Percentiles rank a stretch among this genome's conserved stretches.
These are phyloP conservation scores for Senecio squalidus DNA, from an alignment of 140 eudicot genomes.

Conservation along the genomic window DNA sequence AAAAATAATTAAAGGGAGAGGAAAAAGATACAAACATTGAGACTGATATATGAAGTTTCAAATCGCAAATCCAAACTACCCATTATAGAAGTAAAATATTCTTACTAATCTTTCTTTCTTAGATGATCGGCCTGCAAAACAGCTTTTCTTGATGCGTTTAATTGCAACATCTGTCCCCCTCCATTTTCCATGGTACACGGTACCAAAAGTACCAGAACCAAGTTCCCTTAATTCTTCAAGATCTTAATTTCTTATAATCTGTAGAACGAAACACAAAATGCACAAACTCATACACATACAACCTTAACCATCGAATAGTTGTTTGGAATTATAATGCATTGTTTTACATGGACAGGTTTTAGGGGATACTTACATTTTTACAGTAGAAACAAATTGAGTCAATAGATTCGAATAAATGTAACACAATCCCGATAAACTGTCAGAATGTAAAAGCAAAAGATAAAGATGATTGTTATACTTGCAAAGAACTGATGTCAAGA, in stretches of 20 bases:
- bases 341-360: no score
- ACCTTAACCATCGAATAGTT: no score
- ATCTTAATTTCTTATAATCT: slow-evolving; percentile 83
- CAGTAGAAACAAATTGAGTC: no score
- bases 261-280: slow-evolving; percentile 13
- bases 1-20: no score
- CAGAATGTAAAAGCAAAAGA: no score
- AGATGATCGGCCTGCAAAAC: slow-evolving; percentile 88
- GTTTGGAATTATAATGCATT: not conserved
- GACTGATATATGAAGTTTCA: no score
- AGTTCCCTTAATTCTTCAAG: slow-evolving; percentile 91
- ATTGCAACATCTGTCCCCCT: slow-evolving; percentile 98
- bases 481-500: slow-evolving; percentile 69
- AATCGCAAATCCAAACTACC: slow-evolving; percentile 3
- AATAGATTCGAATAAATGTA: no score
- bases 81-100: no score
- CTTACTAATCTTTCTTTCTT: slow-evolving; percentile 93
- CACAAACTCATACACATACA: no score
- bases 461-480: slow-evolving; percentile 41
- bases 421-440: no score
- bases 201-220: slow-evolving; percentile 97
- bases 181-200: no score
- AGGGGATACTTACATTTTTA: not conserved
- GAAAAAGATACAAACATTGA: no score
- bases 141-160: slow-evolving; percentile 86